phyloP scores from a whole-genome alignment of 306 rosid species.

The Rosa chinensis region DNA sequence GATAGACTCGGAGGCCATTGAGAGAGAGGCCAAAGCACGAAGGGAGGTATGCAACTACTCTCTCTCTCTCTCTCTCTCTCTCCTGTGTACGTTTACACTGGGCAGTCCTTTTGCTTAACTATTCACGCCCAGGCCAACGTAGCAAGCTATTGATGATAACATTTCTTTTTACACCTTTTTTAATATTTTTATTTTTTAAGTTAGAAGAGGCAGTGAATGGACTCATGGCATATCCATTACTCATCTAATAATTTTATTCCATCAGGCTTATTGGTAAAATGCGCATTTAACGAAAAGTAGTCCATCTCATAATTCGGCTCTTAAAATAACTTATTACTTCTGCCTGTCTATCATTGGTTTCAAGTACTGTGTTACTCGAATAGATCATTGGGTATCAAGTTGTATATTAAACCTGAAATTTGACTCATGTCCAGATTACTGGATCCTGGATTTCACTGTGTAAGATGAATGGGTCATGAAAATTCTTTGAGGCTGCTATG shows the following conservation, averaged over 20 bases:
- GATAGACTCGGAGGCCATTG: conserved; percentile 30
- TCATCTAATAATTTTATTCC: not conserved
- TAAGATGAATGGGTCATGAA: not conserved
- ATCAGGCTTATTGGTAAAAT: not conserved
- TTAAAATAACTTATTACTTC: not conserved
- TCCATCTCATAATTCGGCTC: not conserved
- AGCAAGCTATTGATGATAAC: not conserved
- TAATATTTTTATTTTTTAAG: not conserved
- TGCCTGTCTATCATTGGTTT: not conserved
- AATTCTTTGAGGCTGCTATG: not conserved
- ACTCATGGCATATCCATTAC: not conserved
- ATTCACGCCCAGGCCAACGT: not conserved
- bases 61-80: not conserved
- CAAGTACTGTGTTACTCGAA: not conserved
- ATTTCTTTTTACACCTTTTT: too few relatives aligned
- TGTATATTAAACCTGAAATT: conserved; percentile 6
- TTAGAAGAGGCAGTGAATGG: not conserved
- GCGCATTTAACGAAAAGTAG: not conserved
- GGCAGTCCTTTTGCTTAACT: not conserved
- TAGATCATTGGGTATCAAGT: not conserved
- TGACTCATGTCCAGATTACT: not conserved
- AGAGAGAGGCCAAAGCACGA: conserved; percentile 50
- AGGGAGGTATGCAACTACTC: conserved; percentile 49
- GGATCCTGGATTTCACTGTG: not conserved
- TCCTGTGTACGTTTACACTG: not conserved